Base-by-base conservation (phyloP, 2,329 filamentous ascomycete species). In the Epicoccum sorghinum region DNA sequence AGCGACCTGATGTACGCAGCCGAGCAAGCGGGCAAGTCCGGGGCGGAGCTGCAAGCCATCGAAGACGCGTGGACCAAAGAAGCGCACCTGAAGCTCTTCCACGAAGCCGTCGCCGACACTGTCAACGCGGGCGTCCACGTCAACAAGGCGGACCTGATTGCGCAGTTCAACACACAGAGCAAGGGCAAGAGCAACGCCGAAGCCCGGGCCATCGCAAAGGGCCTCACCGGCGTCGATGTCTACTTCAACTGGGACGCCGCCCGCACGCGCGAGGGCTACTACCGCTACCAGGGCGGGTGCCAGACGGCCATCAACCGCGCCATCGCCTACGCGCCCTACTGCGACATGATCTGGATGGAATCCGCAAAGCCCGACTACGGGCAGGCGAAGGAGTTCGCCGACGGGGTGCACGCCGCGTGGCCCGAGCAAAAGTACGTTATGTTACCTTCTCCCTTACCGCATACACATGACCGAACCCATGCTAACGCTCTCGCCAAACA, bases 291-390 rank as follows among this genome's bases (percentile, higher is more conserved):
- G 77, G 95, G 95, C 57, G 95, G 95, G 55, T 96, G 90, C 70
- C 88, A 92, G 76, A 96, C 90, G 75, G 92, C 93, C 56, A 81
- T 98, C 74, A 96, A 95, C 82, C 87, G 93, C 42, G 93, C 93
- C 30, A 80, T 96, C 54, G 91, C 93, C 5, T 98, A 96, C 72
- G 93, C 91, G 0, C 93, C 95, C 2, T 96, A 96, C 79, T 89
- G 89, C 59, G 93, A 98, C 71, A 87, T 96, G 75, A 96, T 99
- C 77, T 99, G 95, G 95, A 99, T 99, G 95, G 95, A 99, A 85
- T 93, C 89, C 80, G 97, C 96, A 80, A 82, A 96, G 64, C 95
- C 95, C 40, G 93, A 98, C 75, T 98, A 83, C 75, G 83, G 83
- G 44, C 95, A 98, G 80, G 95, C 95, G 23, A 86, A 91, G 80